Evolutionary conservation across 805 yeast species (phyloP), one percentile per base, ranked within the genome.

Genomic region (Zygosaccharomyces kombuchaensis): DNA sequence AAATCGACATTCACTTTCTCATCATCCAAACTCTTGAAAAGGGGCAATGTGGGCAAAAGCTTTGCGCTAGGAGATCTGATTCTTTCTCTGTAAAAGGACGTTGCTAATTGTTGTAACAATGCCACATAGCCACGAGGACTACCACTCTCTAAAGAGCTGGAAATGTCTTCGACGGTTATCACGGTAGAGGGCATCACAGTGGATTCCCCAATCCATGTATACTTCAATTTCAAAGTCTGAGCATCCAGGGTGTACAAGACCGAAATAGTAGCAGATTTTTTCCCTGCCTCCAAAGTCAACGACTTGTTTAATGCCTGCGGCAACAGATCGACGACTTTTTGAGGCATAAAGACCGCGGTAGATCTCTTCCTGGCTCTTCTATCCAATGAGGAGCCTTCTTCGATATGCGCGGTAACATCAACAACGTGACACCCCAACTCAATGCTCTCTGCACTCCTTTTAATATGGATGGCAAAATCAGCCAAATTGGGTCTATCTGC

Each of bases 321-420:
- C 54, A 83, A 76, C 55, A 89, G 72, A 48, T 82, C 78, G 9
- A 71, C 75, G 36, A 81, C 77, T 23, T 76, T 72, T 62, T 90
- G 96, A 10, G 95, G 93, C 64, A 90, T 75, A 59, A 82, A 85
- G 3, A 91, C 97, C 6, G 96, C 81, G 3, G 91, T 80, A 1
- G 95, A 88, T 62, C 98, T 78, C 69, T 87, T 89, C 66, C 87
- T 86, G 1, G 96, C 85, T 62, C 91, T 89, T 51, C 90, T 81
- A 60, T 93, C 99, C 50, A 91, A 70, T 8, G 80, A 68, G 0
- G 95, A 80, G 12, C 89, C 91, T 34, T 80, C 83, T 53, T 77
- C 80, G 43, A 91, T 67, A 55, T 73, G 87, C 36, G 80, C 80
- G 3, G 95, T 73, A 4, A 84, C 81, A 68, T 93, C 99, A 26